Percentiles rank a stretch among this genome's conserved stretches.
phyloP scores from a whole-genome alignment of 306 rosid species.

The Benincasa hispida region DNA sequence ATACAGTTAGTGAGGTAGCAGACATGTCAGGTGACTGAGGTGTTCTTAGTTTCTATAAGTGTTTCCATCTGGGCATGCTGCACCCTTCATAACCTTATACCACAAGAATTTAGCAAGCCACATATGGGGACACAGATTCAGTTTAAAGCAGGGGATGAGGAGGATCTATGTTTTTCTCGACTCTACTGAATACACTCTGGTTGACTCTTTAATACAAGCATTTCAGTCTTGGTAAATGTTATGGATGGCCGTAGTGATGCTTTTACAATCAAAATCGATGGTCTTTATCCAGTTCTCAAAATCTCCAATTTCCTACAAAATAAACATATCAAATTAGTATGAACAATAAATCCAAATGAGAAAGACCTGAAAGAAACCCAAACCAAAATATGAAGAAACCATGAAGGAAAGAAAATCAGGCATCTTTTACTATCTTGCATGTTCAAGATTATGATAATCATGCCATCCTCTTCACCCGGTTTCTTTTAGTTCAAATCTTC shows the following conservation, averaged over 20 bases:
- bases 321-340: background rate
- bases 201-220: background rate
- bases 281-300: conserved; percentile 61
- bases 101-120: background rate
- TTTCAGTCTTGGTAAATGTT: conserved; percentile 45
- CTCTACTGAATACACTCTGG: background rate
- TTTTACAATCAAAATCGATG: conserved; percentile 52
- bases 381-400: background rate
- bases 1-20: background rate
- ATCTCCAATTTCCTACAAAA: conserved; percentile 17
- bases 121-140: background rate
- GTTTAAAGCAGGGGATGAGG: background rate
- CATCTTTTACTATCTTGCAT: background rate
- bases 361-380: background rate
- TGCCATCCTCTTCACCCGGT: background rate
- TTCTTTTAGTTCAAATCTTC: background rate
- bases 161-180: background rate
- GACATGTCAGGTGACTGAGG: background rate
- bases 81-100: background rate
- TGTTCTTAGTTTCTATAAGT: background rate
- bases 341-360: background rate
- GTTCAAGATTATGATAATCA: background rate
- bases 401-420: background rate
- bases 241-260: conserved; percentile 44
- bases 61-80: background rate